Evolutionary conservation across 805 yeast species (phyloP), one percentile per base, ranked within the genome.

Genomic region (Ogataea glucozyma): DNA sequence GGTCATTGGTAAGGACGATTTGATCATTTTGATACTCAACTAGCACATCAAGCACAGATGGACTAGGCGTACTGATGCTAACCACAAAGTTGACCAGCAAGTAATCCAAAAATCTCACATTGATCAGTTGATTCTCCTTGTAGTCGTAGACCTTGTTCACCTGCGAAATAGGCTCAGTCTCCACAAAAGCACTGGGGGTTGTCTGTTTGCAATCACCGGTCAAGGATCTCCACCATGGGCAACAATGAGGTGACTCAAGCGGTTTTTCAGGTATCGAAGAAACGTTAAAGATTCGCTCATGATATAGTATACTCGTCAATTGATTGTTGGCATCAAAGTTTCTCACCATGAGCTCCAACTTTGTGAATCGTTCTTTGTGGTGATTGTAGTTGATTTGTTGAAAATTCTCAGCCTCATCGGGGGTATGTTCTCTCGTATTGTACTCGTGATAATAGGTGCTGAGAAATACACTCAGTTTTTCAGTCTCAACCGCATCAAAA

Each of bases 281-380:
- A 13, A 47, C 30, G 26, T 53, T 53, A 38, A 37, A 50, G 4
- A 51, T 35, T 12, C 47, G 46, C 31, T 53, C 54, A 22, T 51
- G 57, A 30, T 50, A 48, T 9, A 48, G 23, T 11, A 53, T 51
- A 32, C 44, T 52, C 14, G 46, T 32, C 23, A 48, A 37, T 20
- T 22, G 13, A 21, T 45, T 41, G 6, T 38, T 36, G 5, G 31
- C 17, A 22, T 43, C 44, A 22, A 43, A 47, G 14, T 48, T 51
- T 27, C 51, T 51, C 20, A 51, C 48, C 47, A 53, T 43, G 22
- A 53, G 30, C 30, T 53, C 57, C 31, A 50, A 27, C 16, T 51
- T 39, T 11, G 48, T 38, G 11, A 44, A 26, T n/a, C 23, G 24
- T 10, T 33, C 27, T 22, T 22, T 22, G 8, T 33, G 22, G 20